Conservation (phyloP, 2,329 filamentous ascomycete species). For the Talaromyces verruculosus region DNA sequence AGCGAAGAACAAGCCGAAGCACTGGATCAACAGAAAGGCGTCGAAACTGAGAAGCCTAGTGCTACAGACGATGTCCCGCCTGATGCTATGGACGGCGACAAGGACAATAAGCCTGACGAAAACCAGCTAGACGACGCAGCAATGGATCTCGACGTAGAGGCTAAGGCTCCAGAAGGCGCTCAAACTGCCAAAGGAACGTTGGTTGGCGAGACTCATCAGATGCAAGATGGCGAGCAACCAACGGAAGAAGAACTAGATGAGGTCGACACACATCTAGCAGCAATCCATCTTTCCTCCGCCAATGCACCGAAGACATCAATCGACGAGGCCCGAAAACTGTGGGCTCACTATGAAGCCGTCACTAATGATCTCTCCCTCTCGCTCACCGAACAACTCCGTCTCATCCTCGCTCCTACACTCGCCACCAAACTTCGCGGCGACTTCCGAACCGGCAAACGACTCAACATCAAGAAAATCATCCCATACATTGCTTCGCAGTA, state of each 20-base stretch:
- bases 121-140: conserved; percentile 51
- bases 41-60: conserved; percentile 64
- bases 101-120: conserved; percentile 43
- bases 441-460: conserved; percentile 94
- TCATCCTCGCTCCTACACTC: conserved; percentile 91
- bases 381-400: conserved; percentile 87
- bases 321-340: conserved; percentile 69
- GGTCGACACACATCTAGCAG: conserved; percentile 60
- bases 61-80: conserved; percentile 60
- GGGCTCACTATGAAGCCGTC: conserved; percentile 78
- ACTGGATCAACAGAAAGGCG: conserved; percentile 83
- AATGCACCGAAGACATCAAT: conserved; percentile 46
- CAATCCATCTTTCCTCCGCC: conserved; percentile 67
- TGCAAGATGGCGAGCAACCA: conserved; percentile 42
- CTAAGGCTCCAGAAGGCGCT: conserved; percentile 42
- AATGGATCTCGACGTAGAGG: conserved; percentile 39
- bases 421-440: conserved; percentile 95
- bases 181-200: conserved; percentile 57
- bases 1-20: conserved; percentile 82
- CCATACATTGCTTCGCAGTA: conserved; percentile 98
- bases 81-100: conserved; percentile 46
- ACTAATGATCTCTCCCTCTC: conserved; percentile 85
- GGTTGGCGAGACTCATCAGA: conserved; percentile 30
- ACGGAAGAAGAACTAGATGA: conserved; percentile 48
- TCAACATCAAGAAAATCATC: conserved; percentile 99